Evolutionary conservation across 2,329 filamentous ascomycete genomes (phyloP).

Genomic region (Monascus ruber): DNA sequence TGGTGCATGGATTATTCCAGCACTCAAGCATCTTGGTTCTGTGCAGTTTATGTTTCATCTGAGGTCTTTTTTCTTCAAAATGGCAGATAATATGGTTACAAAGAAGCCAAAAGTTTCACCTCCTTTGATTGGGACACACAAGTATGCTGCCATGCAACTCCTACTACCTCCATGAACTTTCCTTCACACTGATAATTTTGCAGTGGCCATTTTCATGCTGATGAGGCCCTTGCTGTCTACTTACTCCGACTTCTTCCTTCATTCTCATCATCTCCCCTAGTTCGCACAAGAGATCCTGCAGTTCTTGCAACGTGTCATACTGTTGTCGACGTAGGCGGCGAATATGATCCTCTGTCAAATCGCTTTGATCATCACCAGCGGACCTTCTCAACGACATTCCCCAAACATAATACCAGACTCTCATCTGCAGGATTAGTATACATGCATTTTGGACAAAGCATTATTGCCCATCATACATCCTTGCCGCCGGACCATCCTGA

Average conservation of each 20-base stretch:
- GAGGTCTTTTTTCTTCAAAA: slow-evolving; percentile 31
- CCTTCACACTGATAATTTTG: not conserved
- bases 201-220: slow-evolving; percentile 92
- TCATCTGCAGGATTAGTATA: slow-evolving; percentile 90
- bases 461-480: slow-evolving; percentile 59
- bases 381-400: slow-evolving; percentile 75
- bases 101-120: slow-evolving; percentile 75
- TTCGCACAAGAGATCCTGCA: slow-evolving; percentile 78
- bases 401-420: slow-evolving; percentile 72
- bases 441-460: slow-evolving; percentile 81
- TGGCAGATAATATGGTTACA: slow-evolving; percentile 55
- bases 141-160: slow-evolving; percentile 31
- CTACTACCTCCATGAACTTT: not conserved
- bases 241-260: slow-evolving; percentile 81
- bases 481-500: slow-evolving; percentile 52
- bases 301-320: slow-evolving; percentile 75
- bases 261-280: slow-evolving; percentile 61
- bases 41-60: no score
- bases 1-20: no score
- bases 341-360: slow-evolving; percentile 65
- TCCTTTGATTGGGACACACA: slow-evolving; percentile 82
- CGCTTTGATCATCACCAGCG: slow-evolving; percentile 98
- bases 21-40: no score
- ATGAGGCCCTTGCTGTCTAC: slow-evolving; percentile 93
- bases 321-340: slow-evolving; percentile 93